Evolutionary conservation across 495 filamentous ascomycete species (phyloP).

Genomic region (Hypomontagnella monticulosa): DNA sequence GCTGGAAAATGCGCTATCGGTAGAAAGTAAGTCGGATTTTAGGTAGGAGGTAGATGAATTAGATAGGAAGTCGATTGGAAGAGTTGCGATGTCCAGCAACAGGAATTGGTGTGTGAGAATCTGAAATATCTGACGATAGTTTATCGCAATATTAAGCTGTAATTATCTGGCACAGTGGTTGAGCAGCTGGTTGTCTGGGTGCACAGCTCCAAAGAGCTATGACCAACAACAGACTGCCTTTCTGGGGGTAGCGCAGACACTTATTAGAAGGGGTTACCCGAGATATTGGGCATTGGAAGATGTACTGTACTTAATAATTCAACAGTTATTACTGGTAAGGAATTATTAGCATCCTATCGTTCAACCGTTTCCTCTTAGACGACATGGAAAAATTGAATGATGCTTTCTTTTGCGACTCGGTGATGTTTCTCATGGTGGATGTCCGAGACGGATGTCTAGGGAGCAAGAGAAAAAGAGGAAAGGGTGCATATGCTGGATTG

Average conservation of each 20-base stretch:
- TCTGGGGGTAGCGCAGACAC: slow-evolving; percentile 34
- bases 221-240: slow-evolving; percentile 46
- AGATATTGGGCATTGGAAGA: background rate
- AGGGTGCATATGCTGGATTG: slow-evolving; percentile 24
- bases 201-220: slow-evolving; percentile 38
- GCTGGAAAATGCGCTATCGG: background rate
- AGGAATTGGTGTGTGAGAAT: slow-evolving; percentile 4
- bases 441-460: slow-evolving; percentile 5
- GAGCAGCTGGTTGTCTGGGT: slow-evolving; percentile 34
- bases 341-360: slow-evolving; percentile 8
- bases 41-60: background rate
- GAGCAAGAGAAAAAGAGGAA: slow-evolving; percentile 11
- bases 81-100: slow-evolving; percentile 18
- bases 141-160: background rate
- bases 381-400: slow-evolving; percentile 19
- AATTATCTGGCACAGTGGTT: background rate
- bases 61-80: background rate
- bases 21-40: background rate
- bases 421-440: slow-evolving; percentile 42
- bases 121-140: slow-evolving; percentile 3
- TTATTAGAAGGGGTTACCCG: slow-evolving; percentile 17
- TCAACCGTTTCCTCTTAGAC: slow-evolving; percentile 30
- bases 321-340: background rate
- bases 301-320: slow-evolving; percentile 5
- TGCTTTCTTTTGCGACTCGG: slow-evolving; percentile 21